phyloP scores from a whole-genome alignment of 2,329 filamentous ascomycete species.

The Ophiosphaerella korrae region DNA sequence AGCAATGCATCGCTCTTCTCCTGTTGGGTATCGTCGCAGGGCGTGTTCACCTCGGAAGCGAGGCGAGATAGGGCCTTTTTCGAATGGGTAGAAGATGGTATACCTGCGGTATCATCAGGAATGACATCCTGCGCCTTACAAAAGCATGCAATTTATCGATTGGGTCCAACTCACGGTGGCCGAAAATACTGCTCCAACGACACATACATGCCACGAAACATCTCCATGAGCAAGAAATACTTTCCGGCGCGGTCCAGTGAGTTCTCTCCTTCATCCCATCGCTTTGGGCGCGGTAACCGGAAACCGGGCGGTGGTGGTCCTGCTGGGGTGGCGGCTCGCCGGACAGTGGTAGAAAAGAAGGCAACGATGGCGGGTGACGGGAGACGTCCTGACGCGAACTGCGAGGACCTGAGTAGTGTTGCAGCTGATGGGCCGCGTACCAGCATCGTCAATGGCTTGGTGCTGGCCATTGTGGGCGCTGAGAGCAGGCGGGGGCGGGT shows the following conservation, averaged over 20 bases:
- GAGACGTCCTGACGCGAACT: slow-evolving; percentile 40
- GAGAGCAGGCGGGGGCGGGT: slow-evolving; percentile 30
- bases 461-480: slow-evolving; percentile 53
- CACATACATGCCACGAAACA: slow-evolving; percentile 97
- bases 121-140: not conserved
- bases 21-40: slow-evolving; percentile 91
- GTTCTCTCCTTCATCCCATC: slow-evolving; percentile 82
- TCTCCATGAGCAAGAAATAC: slow-evolving; percentile 95
- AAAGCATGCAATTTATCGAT: slow-evolving; percentile 16
- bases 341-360: slow-evolving; percentile 69
- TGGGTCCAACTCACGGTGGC: slow-evolving; percentile 76
- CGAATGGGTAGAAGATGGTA: slow-evolving; percentile 98
- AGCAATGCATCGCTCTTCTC: slow-evolving; percentile 98
- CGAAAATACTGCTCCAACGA: slow-evolving; percentile 97
- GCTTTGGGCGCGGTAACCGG: slow-evolving; percentile 72
- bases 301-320: slow-evolving; percentile 82
- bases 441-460: slow-evolving; percentile 55
- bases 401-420: slow-evolving; percentile 44
- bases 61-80: slow-evolving; percentile 97
- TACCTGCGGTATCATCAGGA: slow-evolving; percentile 65
- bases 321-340: slow-evolving; percentile 66
- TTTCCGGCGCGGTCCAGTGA: slow-evolving; percentile 84
- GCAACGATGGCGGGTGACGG: slow-evolving; percentile 56
- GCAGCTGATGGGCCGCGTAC: slow-evolving; percentile 51
- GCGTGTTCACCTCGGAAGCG: slow-evolving; percentile 98